phyloP scores from a whole-genome alignment of 192 early-diverging fungal genomes.

The Spizellomyces punctatus region DNA sequence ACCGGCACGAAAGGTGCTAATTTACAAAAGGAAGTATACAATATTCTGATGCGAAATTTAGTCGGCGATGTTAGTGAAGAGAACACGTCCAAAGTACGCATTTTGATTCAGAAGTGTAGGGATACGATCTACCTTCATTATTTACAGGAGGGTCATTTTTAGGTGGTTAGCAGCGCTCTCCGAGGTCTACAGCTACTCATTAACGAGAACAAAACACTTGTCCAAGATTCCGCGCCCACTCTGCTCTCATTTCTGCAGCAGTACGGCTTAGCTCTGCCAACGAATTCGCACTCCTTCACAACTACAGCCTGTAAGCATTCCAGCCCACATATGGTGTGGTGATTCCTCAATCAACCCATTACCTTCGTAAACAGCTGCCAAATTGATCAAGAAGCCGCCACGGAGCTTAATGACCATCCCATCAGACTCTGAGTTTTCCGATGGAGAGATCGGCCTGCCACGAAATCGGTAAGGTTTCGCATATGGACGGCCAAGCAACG shows the following conservation, averaged over 20 bases:
- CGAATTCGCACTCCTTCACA: no score
- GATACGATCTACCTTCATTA: neutral
- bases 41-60: conserved; percentile 51
- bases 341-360: no score
- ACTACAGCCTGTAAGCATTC: no score
- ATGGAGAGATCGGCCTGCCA: conserved; percentile 19
- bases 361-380: no score
- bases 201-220: conserved; percentile 39
- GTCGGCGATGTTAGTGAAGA: conserved; percentile 13
- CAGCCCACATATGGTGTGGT: no score
- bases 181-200: conserved; percentile 36
- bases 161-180: conserved; percentile 34
- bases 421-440: conserved; percentile 42
- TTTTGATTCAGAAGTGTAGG: conserved; percentile 16
- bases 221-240: conserved; percentile 6
- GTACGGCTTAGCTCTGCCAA: neutral
- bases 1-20: conserved; percentile 54
- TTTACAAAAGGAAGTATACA: conserved; percentile 53
- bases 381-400: no score
- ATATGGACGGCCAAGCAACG: no score
- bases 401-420: conserved; percentile 2
- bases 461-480: conserved; percentile 23
- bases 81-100: conserved; percentile 16
- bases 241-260: conserved; percentile 25
- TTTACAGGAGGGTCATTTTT: neutral